Evolutionary conservation across 140 eudicot species (phyloP).

Genomic region (Flaveria floridana): DNA sequence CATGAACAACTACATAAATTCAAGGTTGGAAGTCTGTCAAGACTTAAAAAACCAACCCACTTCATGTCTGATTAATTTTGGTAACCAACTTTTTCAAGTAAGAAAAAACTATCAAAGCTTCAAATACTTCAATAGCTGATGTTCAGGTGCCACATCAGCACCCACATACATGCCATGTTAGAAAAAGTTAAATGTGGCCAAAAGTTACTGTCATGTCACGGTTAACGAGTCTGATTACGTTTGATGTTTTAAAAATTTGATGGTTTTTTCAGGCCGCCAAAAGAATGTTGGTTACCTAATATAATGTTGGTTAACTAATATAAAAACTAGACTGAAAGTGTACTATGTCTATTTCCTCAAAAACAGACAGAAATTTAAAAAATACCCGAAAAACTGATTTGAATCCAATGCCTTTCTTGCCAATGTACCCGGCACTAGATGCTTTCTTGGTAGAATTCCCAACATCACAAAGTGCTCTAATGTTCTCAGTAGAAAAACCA

Average conservation of each 20-base stretch:
- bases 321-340: background rate
- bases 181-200: too few relatives aligned
- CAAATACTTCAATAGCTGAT: background rate
- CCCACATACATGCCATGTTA: background rate
- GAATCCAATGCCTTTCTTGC: conserved; percentile 97
- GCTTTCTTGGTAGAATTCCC: conserved; percentile 90
- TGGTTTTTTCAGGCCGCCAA: background rate
- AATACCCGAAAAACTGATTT: conserved; percentile 96
- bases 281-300: background rate
- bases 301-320: background rate
- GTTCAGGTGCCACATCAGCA: background rate
- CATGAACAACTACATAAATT: too few relatives aligned
- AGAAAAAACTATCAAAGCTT: background rate
- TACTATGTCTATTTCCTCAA: background rate
- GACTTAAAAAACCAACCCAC: too few relatives aligned
- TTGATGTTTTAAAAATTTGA: background rate
- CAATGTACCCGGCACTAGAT: conserved; percentile 77
- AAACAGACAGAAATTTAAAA: background rate
- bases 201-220: too few relatives aligned
- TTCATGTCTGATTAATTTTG: too few relatives aligned
- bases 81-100: background rate
- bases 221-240: background rate
- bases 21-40: too few relatives aligned
- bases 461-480: conserved; percentile 94
- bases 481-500: conserved; percentile 70